A percentile compares a stretch with the other conserved stretches of the same genome.
These are phyloP conservation scores for Ceratocystis destructans DNA, from an alignment of 2,329 filamentous ascomycete species.

Conservation along the genomic window DNA sequence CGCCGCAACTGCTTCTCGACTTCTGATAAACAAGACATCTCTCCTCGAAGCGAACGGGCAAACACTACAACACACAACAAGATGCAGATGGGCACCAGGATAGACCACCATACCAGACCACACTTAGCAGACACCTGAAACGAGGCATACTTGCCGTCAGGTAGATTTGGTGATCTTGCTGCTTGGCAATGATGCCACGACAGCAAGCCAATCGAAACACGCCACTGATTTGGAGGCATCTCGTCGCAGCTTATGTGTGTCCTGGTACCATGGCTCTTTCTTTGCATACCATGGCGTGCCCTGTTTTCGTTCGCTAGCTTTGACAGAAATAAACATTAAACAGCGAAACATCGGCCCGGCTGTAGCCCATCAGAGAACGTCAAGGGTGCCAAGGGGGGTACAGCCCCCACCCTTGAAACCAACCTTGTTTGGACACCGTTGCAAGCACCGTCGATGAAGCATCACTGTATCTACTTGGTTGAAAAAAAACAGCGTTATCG, in stretches of 20 bases:
- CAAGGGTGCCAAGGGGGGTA: background rate
- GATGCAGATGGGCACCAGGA: no score
- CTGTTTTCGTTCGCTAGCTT: background rate
- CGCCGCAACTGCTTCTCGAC: slow-evolving; percentile 73
- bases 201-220: background rate
- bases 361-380: background rate
- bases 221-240: background rate
- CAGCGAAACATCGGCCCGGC: background rate
- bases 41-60: background rate
- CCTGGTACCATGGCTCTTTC: background rate
- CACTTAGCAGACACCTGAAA: no score
- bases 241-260: background rate
- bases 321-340: slow-evolving; percentile 5
- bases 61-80: background rate
- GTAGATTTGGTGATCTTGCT: background rate
- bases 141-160: no score
- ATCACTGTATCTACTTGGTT: background rate
- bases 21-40: slow-evolving; percentile 38
- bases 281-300: background rate
- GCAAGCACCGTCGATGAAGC: slow-evolving; percentile 3
- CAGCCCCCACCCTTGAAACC: slow-evolving; percentile 3
- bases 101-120: no score
- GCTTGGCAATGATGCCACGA: background rate
- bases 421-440: slow-evolving; percentile 1
- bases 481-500: background rate